Evolutionary conservation across 2,329 filamentous ascomycete genomes (phyloP), one percentile per base, ranked within the genome.

Genomic region (Biscogniauxia mediterranea): DNA sequence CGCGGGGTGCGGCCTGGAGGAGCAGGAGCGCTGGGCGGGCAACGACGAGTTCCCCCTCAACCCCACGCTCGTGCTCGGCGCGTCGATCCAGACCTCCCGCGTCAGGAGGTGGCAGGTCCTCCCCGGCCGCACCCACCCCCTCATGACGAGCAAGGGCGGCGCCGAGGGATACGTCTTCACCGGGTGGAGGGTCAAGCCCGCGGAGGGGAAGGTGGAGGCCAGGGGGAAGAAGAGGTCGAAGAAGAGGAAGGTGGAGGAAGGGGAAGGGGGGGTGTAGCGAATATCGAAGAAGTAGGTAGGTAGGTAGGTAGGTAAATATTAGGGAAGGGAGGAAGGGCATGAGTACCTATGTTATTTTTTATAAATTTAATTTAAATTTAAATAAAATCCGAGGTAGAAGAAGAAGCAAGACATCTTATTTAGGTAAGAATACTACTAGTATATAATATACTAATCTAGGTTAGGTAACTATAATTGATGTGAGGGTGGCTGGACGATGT

Each of bases 91-190:
- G 78, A 95, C 89, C 2, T 91, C 89, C 54, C 83, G 92, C 15
- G 88, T 90, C 5, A 83, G 90, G 64, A 82, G 86, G 57, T 98
- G 92, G 91, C 95, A 99, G 79, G 93, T 97, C 1, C 76, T 99
- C 54, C 95, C 95, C 0, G 91, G 92, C 0, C 81, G 95, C 58
- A 98, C 95, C 57, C 95, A 99, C 78, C 95, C 95, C 6, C 77
- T 96, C 59, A 99, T 99, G 95, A 97, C 91, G 62, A 88, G 88
- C 46, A 84, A 85, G 50, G 95, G 95, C 20, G 94, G 94, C 0
- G 87, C 92, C 0, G 94, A 98, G 72, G 95, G 95, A 0, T 99
- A 92, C 74, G 74, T 99, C 3, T 93, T 98, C 68, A 94, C 92
- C 26, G 94, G 85, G 0, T 91, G 90, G 73, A 85, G 88, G 67